Base-by-base conservation (phyloP, 805 yeast species). In the Isabelozyma rhagii region DNA sequence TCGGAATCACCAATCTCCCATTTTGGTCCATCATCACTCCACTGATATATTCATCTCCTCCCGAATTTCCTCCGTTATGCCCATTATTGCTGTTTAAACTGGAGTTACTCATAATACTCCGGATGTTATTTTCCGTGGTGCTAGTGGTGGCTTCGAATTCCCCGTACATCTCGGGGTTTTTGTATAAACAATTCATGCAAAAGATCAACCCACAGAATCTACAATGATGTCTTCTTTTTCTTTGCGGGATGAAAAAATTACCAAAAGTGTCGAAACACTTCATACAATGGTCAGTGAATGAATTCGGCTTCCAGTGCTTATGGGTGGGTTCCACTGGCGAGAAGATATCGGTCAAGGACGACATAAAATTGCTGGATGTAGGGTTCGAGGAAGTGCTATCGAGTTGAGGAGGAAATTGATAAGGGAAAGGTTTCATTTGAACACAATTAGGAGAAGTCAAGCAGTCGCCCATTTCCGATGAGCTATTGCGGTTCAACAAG, bases 291-390 rank as follows among this genome's bases (percentile, higher is more conserved):
- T 60, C 54, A n/a, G 75, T 60, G 47, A 59, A 62, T 43, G 55
- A 58, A 60, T 80, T 75, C 17, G 80, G 76, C 52, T 73, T 73
- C 85, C 85, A 81, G 59, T 79, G 83, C 11, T 62, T 59, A 47
- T 74, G 82, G 8, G 80, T 75, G 13, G 84, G 83, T 54, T 78
- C 83, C 43, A 49, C 58, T 2, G 60, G 14, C 13, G 28, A 25
- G 34, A 40, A 44, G 34, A 49, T 47, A 18, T 45, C 45, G 34
- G 46, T 45, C 13, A 52, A 46, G 10, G 55, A 50, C 44, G 48
- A 50, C 39, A 49, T 52, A 14, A 44, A 45, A n/a, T 51, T 55
- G 43, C 47, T 13, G 43, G 46, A 10, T 58, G 50, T 31, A 58
- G 59, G 39, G 55, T 60, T 21, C 60, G 59, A 5, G 62, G 62